Conservation (phyloP, 345 rosid genomes). For the Citrus reticulata region DNA sequence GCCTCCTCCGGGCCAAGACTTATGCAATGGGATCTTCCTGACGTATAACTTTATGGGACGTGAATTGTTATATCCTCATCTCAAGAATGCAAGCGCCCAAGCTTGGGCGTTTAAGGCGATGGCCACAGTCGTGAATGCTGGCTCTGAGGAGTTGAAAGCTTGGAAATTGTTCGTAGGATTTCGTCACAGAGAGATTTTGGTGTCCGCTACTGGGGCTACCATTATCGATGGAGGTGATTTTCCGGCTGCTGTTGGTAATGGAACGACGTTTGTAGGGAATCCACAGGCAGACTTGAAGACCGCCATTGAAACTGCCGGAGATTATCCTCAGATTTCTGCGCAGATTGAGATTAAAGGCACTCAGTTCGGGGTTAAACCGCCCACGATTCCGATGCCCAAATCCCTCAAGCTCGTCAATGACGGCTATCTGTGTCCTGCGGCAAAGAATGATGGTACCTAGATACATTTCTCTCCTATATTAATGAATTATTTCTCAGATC, state of each 20-base stretch:
- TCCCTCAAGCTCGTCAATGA: constrained; percentile 53
- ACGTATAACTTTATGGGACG: constrained; percentile 56
- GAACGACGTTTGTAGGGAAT: constrained; percentile 62
- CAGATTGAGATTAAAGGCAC: constrained; percentile 64
- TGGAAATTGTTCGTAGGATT: constrained; percentile 82
- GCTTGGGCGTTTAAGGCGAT: constrained; percentile 78
- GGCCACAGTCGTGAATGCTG: constrained; percentile 60
- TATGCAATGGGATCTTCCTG: constrained; percentile 71
- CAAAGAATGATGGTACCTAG: constrained; percentile 40
- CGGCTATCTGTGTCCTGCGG: constrained; percentile 63
- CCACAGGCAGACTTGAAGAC: constrained; percentile 61
- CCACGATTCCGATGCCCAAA: constrained; percentile 70
- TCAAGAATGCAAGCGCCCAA: constrained; percentile 77
- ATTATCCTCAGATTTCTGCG: constrained; percentile 55
- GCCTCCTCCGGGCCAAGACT: constrained; percentile 52
- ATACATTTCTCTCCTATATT: not conserved
- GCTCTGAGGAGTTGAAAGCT: constrained; percentile 55
- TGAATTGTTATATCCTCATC: constrained; percentile 49
- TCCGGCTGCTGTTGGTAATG: constrained; percentile 66
- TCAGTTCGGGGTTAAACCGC: constrained; percentile 58
- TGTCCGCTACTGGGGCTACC: constrained; percentile 47
- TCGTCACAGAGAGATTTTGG: constrained; percentile 66
- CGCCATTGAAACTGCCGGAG: constrained; percentile 79
- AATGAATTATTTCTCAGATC: not conserved
- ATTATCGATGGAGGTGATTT: constrained; percentile 50